A percentile compares a stretch with the other conserved stretches of the same genome.
phyloP scores from a whole-genome alignment of 192 early-diverging fungal genomes.

The Coemansia sp. region DNA sequence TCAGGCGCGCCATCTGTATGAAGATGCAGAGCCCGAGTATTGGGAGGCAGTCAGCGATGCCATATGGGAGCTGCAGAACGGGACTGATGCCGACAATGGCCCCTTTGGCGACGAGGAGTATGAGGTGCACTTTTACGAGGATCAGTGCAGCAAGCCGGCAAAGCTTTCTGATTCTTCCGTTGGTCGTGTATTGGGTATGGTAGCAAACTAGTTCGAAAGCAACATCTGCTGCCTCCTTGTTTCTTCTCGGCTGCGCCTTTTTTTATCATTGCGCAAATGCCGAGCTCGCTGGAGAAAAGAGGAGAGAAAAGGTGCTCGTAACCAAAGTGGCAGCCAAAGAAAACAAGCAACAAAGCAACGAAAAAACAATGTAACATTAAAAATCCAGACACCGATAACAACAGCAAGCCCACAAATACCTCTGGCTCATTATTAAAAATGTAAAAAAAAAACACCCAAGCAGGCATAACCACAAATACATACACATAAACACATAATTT shows the following conservation, averaged over 20 bases:
- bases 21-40: conserved; percentile 3
- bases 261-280: not conserved
- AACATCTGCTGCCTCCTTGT: too few relatives aligned
- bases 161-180: not conserved
- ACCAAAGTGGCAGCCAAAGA: not conserved
- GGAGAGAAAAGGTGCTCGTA: not conserved
- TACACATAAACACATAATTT: too few relatives aligned
- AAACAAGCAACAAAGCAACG: too few relatives aligned
- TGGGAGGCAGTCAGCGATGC: conserved; percentile 27
- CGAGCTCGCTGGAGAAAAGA: not conserved
- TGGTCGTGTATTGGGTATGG: not conserved
- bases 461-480: too few relatives aligned
- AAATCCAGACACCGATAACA: not conserved
- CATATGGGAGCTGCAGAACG: conserved; percentile 35
- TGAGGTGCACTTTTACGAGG: not conserved
- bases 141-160: not conserved
- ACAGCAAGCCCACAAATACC: too few relatives aligned
- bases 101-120: too few relatives aligned
- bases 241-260: too few relatives aligned
- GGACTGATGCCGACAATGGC: conserved; percentile 14
- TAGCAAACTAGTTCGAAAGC: not conserved
- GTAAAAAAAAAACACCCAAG: not conserved
- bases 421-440: not conserved
- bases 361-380: too few relatives aligned
- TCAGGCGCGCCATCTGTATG: conserved; percentile 18